Conservation (phyloP, 306 rosid genomes). For the Malus sieversii region DNA sequence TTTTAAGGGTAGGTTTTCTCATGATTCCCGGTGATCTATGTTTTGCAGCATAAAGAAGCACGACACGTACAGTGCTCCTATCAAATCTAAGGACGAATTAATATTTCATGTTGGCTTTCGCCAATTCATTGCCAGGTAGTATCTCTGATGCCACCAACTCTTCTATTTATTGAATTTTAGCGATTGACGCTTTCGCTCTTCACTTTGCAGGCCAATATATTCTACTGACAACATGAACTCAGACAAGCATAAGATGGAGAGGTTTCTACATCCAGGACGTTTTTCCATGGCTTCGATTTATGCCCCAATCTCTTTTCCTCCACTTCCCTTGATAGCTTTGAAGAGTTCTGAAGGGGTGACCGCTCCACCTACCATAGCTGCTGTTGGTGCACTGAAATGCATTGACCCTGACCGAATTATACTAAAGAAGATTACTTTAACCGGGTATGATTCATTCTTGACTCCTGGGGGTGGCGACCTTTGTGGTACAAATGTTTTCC, state of each 20-base stretch:
- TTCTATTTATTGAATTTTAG: background rate
- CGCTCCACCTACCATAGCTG: conserved; percentile 49
- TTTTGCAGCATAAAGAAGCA: conserved; percentile 77
- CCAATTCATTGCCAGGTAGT: conserved; percentile 81
- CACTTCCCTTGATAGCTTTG: conserved; percentile 70
- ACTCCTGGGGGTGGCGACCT: background rate
- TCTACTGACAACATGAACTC: conserved; percentile 72
- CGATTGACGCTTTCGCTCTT: background rate
- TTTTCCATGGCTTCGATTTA: conserved; percentile 79
- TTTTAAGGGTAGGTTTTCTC: background rate
- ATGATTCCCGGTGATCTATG: conserved; percentile 1
- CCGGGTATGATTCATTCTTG: conserved; percentile 52
- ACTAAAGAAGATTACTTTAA: conserved; percentile 77
- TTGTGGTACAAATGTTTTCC: background rate
- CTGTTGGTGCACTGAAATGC: conserved; percentile 76
- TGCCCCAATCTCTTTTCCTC: conserved; percentile 87
- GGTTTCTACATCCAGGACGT: conserved; percentile 91
- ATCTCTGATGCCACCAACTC: background rate
- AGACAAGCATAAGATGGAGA: conserved; percentile 95
- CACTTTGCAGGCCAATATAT: conserved; percentile 66
- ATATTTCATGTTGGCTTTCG: conserved; percentile 95
- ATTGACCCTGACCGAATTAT: conserved; percentile 79
- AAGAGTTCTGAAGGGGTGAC: conserved; percentile 44
- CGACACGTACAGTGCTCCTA: conserved; percentile 59
- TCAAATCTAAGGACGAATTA: conserved; percentile 83